Percentiles rank a stretch among this genome's conserved stretches.
phyloP scores from a whole-genome alignment of 352 stramenopile species.

The Elongisporangium anandrum region DNA sequence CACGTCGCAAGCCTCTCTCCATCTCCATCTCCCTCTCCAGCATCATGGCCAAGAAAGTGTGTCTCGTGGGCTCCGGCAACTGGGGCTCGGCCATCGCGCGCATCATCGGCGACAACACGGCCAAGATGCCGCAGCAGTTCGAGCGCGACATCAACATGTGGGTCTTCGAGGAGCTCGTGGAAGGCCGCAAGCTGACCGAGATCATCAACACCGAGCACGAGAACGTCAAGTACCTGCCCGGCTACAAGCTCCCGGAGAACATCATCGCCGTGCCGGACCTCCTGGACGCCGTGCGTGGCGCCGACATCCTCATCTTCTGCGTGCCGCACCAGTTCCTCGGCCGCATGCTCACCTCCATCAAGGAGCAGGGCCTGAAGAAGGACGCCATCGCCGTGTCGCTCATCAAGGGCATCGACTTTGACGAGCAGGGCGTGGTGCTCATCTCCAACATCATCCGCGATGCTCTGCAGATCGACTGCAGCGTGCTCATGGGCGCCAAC shows the following conservation, averaged over 20 bases:
- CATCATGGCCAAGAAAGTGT: conserved; percentile 60
- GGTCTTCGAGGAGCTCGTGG: conserved; percentile 93
- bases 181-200: conserved; percentile 90
- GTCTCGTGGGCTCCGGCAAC: conserved; percentile 77
- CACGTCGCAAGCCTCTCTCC: conserved; percentile 4
- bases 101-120: conserved; percentile 81
- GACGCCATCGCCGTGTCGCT: conserved; percentile 85
- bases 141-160: conserved; percentile 94
- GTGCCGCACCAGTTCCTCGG: conserved; percentile 96
- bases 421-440: conserved; percentile 76
- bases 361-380: conserved; percentile 59
- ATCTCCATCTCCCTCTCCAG: not conserved
- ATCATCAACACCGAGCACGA: conserved; percentile 96
- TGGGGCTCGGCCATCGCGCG: conserved; percentile 79
- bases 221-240: conserved; percentile 94
- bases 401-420: conserved; percentile 92
- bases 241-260: conserved; percentile 92
- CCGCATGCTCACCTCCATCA: conserved; percentile 87
- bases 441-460: conserved; percentile 89
- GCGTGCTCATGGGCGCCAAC: conserved; percentile 97
- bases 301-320: conserved; percentile 95
- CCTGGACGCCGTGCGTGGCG: conserved; percentile 80
- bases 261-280: conserved; percentile 92
- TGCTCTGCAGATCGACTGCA: conserved; percentile 81
- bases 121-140: conserved; percentile 58